These are phyloP conservation scores for Yamadazyma diospyri DNA, from an alignment of 1,139 yeast genomes.

Conservation along the genomic window DNA sequence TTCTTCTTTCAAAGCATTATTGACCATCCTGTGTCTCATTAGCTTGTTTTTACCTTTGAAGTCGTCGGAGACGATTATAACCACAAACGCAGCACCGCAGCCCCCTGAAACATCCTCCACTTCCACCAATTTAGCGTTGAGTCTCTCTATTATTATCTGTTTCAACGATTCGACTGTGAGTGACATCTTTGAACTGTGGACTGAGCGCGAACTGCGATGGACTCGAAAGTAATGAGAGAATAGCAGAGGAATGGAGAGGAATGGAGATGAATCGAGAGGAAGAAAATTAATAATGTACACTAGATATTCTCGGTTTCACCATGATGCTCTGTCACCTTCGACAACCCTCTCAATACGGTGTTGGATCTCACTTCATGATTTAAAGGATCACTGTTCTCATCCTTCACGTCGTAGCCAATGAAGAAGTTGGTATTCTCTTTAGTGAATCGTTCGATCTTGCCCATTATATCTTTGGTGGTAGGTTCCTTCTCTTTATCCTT, in stretches of 20 bases:
- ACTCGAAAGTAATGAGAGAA: too few relatives aligned
- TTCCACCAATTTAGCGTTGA: slow-evolving; percentile 52
- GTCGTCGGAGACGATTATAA: slow-evolving; percentile 68
- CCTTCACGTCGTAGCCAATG: slow-evolving; percentile 20
- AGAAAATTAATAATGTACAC: too few relatives aligned
- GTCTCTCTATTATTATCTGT: slow-evolving; percentile 45
- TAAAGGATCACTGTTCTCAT: slow-evolving; percentile 16
- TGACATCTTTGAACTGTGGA: too few relatives aligned
- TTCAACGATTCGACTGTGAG: slow-evolving; percentile 47
- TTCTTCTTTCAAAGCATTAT: slow-evolving; percentile 73
- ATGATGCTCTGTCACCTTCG: slow-evolving; percentile 28
- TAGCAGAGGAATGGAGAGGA: too few relatives aligned
- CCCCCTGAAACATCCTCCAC: slow-evolving; percentile 80
- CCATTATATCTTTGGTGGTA: slow-evolving; percentile 36
- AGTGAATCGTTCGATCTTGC: slow-evolving; percentile 26
- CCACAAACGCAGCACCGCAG: slow-evolving; percentile 85
- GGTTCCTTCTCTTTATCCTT: slow-evolving; percentile 5
- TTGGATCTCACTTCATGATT: slow-evolving; percentile 31
- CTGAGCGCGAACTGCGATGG: too few relatives aligned
- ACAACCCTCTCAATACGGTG: slow-evolving; percentile 34
- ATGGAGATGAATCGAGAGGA: too few relatives aligned
- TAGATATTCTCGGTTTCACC: slow-evolving; percentile 20
- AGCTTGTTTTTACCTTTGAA: slow-evolving; percentile 83
- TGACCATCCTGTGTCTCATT: slow-evolving; percentile 83
- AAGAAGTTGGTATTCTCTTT: slow-evolving; percentile 32